Percentiles rank a stretch among this genome's conserved stretches.
These are phyloP conservation scores for Diaporthe velutina DNA, from an alignment of 2,329 filamentous ascomycete species.

Conservation along the genomic window DNA sequence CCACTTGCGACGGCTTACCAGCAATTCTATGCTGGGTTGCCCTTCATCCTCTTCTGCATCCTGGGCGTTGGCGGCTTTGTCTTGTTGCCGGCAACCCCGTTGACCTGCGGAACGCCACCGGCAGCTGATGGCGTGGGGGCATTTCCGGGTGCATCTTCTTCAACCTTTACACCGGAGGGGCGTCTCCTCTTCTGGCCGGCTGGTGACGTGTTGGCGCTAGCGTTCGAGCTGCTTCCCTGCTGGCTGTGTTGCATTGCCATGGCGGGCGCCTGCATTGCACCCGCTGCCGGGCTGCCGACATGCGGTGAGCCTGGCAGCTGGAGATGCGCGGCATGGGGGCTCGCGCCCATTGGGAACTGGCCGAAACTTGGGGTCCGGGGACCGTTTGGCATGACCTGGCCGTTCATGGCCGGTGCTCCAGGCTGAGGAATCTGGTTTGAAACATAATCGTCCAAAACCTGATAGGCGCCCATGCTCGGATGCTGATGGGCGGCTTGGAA, in stretches of 20 bases:
- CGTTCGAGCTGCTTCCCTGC: conserved; percentile 75
- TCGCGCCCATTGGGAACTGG: conserved; percentile 71
- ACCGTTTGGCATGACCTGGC: conserved; percentile 61
- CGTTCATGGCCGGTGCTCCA: conserved; percentile 57
- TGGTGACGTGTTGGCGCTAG: conserved; percentile 76
- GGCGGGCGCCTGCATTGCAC: conserved; percentile 72
- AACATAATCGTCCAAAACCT: conserved; percentile 73
- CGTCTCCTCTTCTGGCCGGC: conserved; percentile 71
- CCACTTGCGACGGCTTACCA: background rate
- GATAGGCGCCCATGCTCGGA: conserved; percentile 66
- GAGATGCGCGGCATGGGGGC: conserved; percentile 71
- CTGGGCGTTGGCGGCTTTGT: conserved; percentile 69
- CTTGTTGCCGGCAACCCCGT: conserved; percentile 62
- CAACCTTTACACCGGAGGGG: conserved; percentile 68
- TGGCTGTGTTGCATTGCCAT: conserved; percentile 78
- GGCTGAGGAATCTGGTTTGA: conserved; percentile 57
- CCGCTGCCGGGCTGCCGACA: conserved; percentile 71
- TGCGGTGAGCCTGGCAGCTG: conserved; percentile 74
- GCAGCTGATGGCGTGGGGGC: conserved; percentile 62
- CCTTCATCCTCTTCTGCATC: conserved; percentile 67
- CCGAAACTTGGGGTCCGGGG: conserved; percentile 65
- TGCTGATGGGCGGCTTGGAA: conserved; percentile 59
- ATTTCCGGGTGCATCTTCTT: conserved; percentile 63
- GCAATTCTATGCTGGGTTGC: conserved; percentile 50
- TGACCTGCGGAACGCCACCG: conserved; percentile 59